Base-by-base conservation (phyloP, 306 rosid genomes). In the Acacia acuminata region DNA sequence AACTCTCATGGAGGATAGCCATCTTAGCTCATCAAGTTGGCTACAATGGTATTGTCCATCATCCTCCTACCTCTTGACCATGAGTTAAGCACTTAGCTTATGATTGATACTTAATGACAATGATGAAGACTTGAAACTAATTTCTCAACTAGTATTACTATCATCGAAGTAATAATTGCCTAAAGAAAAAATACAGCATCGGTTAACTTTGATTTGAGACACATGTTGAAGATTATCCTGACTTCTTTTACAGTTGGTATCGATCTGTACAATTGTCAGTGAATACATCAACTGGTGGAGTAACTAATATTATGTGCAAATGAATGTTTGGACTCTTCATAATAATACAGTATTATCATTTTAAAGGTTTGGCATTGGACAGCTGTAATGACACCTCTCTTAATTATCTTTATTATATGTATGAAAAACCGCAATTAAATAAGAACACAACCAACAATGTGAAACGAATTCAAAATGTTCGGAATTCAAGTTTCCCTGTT, bases 401-500 rank as follows among this genome's bases (percentile, higher is more conserved):
- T 48, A 13, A 48, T 48, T 48, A 4, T 43, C 67, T 30, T 45
- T 82, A 19, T 56, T 7, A 42, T 32, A 70, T 24, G n/a, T 19
- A 55, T 55, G 24, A 30, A 66, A 78, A 8, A 34, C 20, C n/a
- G 20, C 4, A 20, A 43, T 27, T 65, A 24, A 22, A 69, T 60
- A 77, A 77, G 50, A 42, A 24, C 42, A 30, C 45, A 73, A 24
- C 40, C 47, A 55, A 60, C 32, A 79, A 15, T 30, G 50, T 45
- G 77, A 68, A 67, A 30, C 22, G 50, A 77, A 77, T 71, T 47
- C 45, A 61, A 38, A 55, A 71, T 24, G 43, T 71, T 71, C 65
- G 71, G 61, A 77, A 32, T 67, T 75, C 25, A n/a, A 43, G 61
- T 40, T 53, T 67, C 85, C 70, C 27, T 0, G 88, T 34, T 34